Evolutionary conservation across 169 alveolate species (phyloP).

Genomic region (Plasmodium adleri): DNA sequence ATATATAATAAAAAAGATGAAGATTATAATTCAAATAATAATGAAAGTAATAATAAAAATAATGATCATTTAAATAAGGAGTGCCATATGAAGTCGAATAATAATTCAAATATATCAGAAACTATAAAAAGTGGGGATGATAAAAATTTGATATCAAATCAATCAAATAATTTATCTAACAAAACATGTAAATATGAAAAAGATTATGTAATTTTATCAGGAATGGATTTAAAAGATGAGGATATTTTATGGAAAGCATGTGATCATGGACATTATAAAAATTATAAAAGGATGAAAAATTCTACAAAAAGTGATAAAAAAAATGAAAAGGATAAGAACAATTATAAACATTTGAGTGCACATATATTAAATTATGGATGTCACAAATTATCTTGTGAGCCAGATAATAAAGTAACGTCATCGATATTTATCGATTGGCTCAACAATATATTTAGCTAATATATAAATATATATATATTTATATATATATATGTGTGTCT

Average conservation of each 20-base stretch:
- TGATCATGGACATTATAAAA: conserved; percentile 47
- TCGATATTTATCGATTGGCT: conserved; percentile 46
- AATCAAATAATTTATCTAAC: neutral
- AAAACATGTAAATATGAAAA: neutral
- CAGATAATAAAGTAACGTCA: conserved; percentile 16
- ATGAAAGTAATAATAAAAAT: neutral
- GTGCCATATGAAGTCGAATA: neutral
- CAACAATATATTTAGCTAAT: conserved; percentile 4
- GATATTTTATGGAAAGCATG: conserved; percentile 22
- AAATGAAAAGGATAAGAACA: neutral
- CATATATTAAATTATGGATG: conserved; percentile 53
- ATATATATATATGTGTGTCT: too few species aligned
- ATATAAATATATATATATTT: too few species aligned
- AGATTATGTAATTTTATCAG: neutral
- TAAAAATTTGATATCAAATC: neutral
- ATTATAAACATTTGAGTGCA: conserved; percentile 21
- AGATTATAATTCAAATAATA: neutral
- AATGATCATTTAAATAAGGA: too few species aligned
- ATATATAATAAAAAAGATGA: conserved; percentile 12
- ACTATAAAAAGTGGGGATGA: neutral
- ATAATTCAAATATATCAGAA: neutral
- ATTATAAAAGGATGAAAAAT: conserved; percentile 16
- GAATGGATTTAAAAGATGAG: neutral
- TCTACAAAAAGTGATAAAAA: neutral
- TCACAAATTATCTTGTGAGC: conserved; percentile 51